These are phyloP conservation scores for Neocucurbitaria cava DNA, from an alignment of 2,329 filamentous ascomycete species.

Conservation along the genomic window DNA sequence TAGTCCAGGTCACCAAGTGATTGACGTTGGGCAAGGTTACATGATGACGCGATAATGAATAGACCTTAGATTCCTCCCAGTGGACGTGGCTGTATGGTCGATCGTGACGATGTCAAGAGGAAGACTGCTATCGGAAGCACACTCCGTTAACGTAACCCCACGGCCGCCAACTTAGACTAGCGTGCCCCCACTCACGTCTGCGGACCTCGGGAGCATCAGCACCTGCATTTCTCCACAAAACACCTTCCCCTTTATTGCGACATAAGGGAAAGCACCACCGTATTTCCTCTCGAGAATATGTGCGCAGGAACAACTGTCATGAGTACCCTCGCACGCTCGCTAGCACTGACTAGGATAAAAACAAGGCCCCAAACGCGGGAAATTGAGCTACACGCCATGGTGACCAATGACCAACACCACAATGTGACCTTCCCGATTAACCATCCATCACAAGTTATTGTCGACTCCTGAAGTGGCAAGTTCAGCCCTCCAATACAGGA, in stretches of 20 bases:
- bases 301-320: background rate
- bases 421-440: constrained; percentile 8
- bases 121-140: background rate
- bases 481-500: background rate
- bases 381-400: background rate
- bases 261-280: background rate
- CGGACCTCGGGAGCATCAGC: background rate
- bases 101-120: background rate
- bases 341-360: background rate
- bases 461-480: constrained; percentile 4
- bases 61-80: too few relatives aligned
- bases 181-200: background rate
- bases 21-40: constrained; percentile 22
- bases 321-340: background rate
- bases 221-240: background rate
- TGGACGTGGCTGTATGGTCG: background rate
- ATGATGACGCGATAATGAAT: background rate
- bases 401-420: constrained; percentile 3
- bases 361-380: background rate
- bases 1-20: constrained; percentile 40
- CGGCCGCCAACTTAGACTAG: background rate
- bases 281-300: background rate
- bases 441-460: background rate
- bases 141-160: background rate
- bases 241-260: background rate